These are phyloP conservation scores for Exophiala sideris DNA, from an alignment of 2,329 filamentous ascomycete genomes.

Conservation along the genomic window DNA sequence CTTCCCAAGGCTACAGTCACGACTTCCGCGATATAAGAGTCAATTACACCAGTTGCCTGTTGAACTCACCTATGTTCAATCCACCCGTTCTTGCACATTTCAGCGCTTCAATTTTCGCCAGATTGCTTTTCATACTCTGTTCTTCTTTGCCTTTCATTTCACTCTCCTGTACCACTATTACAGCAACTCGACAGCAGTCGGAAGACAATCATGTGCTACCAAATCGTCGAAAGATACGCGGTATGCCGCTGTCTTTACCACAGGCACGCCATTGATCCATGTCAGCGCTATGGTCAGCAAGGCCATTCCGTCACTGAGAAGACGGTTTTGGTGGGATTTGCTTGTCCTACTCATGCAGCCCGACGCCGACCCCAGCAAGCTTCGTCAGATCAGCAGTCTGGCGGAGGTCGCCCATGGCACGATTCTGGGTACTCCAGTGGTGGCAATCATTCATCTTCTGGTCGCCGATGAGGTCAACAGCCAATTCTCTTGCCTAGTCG, in stretches of 20 bases:
- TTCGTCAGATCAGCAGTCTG: conserved; percentile 13
- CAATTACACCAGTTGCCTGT: conserved; percentile 13
- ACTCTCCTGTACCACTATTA: neutral
- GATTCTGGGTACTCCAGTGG: conserved; percentile 37
- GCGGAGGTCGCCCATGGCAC: conserved; percentile 22
- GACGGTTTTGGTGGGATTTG: conserved; percentile 78
- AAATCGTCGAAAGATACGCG: conserved; percentile 79
- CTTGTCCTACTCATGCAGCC: conserved; percentile 58
- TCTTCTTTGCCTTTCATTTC: neutral
- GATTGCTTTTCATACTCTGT: neutral
- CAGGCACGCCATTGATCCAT: conserved; percentile 80
- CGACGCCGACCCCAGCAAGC: conserved; percentile 16
- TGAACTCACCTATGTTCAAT: conserved; percentile 14
- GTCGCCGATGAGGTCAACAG: conserved; percentile 15
- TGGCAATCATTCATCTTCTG: conserved; percentile 14
- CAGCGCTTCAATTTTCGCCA: conserved; percentile 3
- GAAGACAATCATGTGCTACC: conserved; percentile 68
- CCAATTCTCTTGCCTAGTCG: no score
- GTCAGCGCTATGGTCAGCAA: conserved; percentile 68
- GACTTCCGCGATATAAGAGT: conserved; percentile 20
- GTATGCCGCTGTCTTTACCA: conserved; percentile 87
- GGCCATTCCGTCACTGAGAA: conserved; percentile 71
- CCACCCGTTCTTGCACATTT: conserved; percentile 8
- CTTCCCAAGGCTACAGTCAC: conserved; percentile 22
- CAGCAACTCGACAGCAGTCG: neutral